Evolutionary conservation across 2,329 filamentous ascomycete genomes (phyloP), one percentile per base, ranked within the genome.

Genomic region (Sporothrix pseudoabietina): DNA sequence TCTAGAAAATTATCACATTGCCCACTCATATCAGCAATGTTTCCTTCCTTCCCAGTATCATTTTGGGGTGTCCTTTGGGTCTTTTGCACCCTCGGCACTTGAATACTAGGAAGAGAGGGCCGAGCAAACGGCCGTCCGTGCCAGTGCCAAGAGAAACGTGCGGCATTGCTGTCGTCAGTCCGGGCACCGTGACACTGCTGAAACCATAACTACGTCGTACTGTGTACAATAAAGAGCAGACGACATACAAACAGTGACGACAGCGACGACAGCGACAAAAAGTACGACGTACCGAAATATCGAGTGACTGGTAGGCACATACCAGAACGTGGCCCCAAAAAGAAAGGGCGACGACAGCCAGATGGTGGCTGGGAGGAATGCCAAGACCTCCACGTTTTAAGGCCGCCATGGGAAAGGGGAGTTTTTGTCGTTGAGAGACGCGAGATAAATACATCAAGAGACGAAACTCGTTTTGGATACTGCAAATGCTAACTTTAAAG

Each of bases 111-210:
- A 32, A 32, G 39, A 32, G 22, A 54, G 30, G 47, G 49, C 49
- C 47, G 49, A 55, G 49, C 66, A 69, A 55, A 54, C 16, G 47
- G 63, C 61, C 63, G 65, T 19, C 65, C 16, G 14, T 9, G 6
- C 65, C 52, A 54, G 14, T 35, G 65, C 44, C 65, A 69, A 54
- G 65, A 49, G 41, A 49, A 68, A 52, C 65, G 26, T 69, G 44
- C 65, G 41, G 63, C 63, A 52, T 12, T 52, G 63, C 44, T 52
- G 65, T 54, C 65, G 65, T 69, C 44, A 69, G 26, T 54, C 47
- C 14, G 44, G 65, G 26, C 35, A 39, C 16, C 22, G 47, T 54
- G 65, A 54, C 65, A 69, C 47, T 54, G 65, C 44, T 69, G 65
- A 69, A 69, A 69, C 65, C 30, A 22, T 39, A 26, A 26, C 2